Conservation (phyloP, 345 rosid species). For the Gossypium turneri region DNA sequence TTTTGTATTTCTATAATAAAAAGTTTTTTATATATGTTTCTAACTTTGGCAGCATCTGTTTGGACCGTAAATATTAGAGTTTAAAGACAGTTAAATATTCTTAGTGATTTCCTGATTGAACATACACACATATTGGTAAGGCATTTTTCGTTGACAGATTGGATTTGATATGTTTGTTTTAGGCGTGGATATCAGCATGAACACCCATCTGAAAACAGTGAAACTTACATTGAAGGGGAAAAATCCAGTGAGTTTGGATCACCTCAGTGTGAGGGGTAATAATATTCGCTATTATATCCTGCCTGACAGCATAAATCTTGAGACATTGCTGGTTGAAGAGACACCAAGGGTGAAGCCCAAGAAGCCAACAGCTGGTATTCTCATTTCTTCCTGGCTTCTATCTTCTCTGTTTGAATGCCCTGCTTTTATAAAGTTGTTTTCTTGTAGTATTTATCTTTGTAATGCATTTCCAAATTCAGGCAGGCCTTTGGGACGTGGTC, state of each 20-base stretch:
- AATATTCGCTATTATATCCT: constrained; percentile 93
- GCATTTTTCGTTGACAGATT: not conserved
- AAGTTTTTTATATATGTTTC: not conserved
- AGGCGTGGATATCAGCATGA: constrained; percentile 99
- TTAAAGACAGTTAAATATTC: not conserved
- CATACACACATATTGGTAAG: not conserved
- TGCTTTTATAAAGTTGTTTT: constrained; percentile 10
- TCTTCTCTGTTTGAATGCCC: constrained; percentile 2
- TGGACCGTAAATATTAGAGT: not conserved
- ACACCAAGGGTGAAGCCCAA: constrained; percentile 93
- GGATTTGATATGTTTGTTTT: constrained; percentile 14
- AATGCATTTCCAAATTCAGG: constrained; percentile 42
- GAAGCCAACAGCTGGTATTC: constrained; percentile 88
- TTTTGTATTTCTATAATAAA: not conserved
- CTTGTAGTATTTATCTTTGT: constrained; percentile 8
- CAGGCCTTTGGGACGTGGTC: constrained; percentile 80
- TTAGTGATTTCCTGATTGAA: not conserved
- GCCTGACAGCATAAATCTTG: constrained; percentile 98
- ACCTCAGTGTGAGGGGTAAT: constrained; percentile 91
- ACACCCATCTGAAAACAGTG: constrained; percentile 93
- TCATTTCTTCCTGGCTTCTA: not conserved
- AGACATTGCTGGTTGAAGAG: constrained; percentile 93
- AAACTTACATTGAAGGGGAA: constrained; percentile 89
- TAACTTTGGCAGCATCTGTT: not conserved
- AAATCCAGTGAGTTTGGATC: constrained; percentile 83